These are phyloP conservation scores for Podaxis rugospora DNA, from an alignment of 768 basidiomycete genomes.

Conservation along the genomic window DNA sequence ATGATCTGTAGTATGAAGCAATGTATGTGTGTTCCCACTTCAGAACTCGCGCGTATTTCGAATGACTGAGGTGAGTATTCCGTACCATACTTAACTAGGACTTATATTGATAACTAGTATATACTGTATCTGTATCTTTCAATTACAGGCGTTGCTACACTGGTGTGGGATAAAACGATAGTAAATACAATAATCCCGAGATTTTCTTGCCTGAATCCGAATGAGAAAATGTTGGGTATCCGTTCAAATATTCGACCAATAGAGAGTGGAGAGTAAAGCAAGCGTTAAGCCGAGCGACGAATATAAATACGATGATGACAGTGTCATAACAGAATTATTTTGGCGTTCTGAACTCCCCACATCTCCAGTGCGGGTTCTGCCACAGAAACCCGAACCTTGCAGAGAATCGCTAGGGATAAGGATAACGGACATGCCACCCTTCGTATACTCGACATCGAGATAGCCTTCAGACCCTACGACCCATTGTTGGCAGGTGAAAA, in stretches of 20 bases:
- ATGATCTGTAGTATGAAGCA: no score
- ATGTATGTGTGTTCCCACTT: no score
- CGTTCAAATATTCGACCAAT: not conserved
- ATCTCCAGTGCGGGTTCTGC: constrained; percentile 15
- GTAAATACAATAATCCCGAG: no score
- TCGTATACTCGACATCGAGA: constrained; percentile 56
- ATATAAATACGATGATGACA: not conserved
- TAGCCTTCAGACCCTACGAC: constrained; percentile 63
- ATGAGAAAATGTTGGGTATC: not conserved
- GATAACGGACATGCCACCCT: constrained; percentile 58
- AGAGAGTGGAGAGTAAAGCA: not conserved
- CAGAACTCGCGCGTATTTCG: no score
- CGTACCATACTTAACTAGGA: no score
- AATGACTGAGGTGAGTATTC: no score
- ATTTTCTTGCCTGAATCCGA: not conserved
- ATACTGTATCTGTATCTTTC: no score
- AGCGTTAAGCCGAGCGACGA: not conserved
- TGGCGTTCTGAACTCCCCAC: not conserved
- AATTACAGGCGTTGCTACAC: not conserved
- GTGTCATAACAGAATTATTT: not conserved
- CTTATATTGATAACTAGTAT: no score
- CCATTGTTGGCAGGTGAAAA: constrained; percentile 64
- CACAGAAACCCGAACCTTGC: constrained; percentile 36
- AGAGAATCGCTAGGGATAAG: constrained; percentile 40
- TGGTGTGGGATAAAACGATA: not conserved